These are phyloP conservation scores for Rhodosporidiobolus sp. DNA, from an alignment of 768 basidiomycete species.

Conservation along the genomic window DNA sequence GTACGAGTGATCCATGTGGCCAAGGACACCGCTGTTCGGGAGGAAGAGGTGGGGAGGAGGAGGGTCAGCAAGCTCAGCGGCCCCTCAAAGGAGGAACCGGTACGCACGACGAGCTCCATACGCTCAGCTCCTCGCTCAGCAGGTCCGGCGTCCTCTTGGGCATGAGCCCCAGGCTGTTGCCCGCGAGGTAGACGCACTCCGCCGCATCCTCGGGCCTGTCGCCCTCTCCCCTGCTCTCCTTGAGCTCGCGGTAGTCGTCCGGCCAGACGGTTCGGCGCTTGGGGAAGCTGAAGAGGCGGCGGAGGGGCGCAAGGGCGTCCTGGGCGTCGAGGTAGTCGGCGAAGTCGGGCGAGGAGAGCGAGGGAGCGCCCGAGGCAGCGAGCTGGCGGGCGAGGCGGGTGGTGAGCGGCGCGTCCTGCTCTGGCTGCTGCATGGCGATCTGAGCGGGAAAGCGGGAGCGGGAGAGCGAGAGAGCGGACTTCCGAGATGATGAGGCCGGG, in stretches of 20 bases:
- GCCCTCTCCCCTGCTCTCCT: background rate
- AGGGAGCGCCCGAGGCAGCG: slow-evolving; percentile 27
- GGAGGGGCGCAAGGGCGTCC: slow-evolving; percentile 16
- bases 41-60: background rate
- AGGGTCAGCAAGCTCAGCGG: background rate
- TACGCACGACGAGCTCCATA: slow-evolving; percentile 66
- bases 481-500: no score
- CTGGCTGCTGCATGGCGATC: background rate
- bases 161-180: slow-evolving; percentile 86
- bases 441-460: no score
- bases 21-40: slow-evolving; percentile 47
- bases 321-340: slow-evolving; percentile 20
- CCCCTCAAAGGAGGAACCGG: background rate
- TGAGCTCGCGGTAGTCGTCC: slow-evolving; percentile 6
- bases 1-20: slow-evolving; percentile 86
- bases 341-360: slow-evolving; percentile 20
- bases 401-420: background rate
- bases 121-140: slow-evolving; percentile 74
- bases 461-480: background rate
- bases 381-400: slow-evolving; percentile 18
- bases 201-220: slow-evolving; percentile 51
- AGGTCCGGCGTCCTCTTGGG: slow-evolving; percentile 69
- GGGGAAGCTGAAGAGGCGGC: slow-evolving; percentile 24
- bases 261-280: slow-evolving; percentile 5
- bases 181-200: slow-evolving; percentile 78